A percentile compares a stretch with the other conserved stretches of the same genome.
Conservation (phyloP, 768 basidiomycete genomes). For the Amanita pseudoporphyria region DNA sequence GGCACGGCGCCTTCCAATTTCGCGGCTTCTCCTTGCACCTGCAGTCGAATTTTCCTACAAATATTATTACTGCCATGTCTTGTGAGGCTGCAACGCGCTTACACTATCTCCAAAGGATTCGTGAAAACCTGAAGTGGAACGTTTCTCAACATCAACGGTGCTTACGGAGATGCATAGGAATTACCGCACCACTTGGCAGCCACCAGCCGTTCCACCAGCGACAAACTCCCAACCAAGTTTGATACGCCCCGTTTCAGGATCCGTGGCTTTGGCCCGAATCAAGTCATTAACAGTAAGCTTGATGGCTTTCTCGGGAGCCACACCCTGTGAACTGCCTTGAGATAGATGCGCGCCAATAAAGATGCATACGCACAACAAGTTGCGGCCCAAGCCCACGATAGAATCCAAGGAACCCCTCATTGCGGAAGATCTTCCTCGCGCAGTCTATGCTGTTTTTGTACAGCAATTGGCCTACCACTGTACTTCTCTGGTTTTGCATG, state of each 20-base stretch:
- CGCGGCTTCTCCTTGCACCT: constrained; percentile 93
- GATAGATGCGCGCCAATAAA: neutral
- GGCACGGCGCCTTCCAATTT: constrained; percentile 73
- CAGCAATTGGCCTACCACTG: constrained; percentile 91
- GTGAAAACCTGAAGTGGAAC: constrained; percentile 69
- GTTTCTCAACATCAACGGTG: neutral
- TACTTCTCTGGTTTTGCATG: constrained; percentile 97
- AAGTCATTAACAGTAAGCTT: constrained; percentile 96
- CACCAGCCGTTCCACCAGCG: constrained; percentile 91
- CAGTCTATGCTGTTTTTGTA: constrained; percentile 98
- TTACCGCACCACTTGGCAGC: constrained; percentile 90
- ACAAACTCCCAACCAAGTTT: constrained; percentile 82
- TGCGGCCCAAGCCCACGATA: constrained; percentile 96
- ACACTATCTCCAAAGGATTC: constrained; percentile 96
- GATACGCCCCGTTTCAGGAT: constrained; percentile 95
- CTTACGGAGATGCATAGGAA: neutral
- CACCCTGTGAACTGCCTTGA: constrained; percentile 45
- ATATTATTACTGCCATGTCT: neutral
- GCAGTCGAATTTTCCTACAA: constrained; percentile 81
- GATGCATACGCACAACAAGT: constrained; percentile 53
- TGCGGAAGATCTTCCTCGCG: constrained; percentile 84
- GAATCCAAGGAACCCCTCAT: constrained; percentile 93
- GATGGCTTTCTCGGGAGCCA: constrained; percentile 96
- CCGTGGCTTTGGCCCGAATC: constrained; percentile 72
- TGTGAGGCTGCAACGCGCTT: constrained; percentile 18